Evolutionary conservation across 345 rosid genomes (phyloP).

Genomic region (Cardiospermum halicacabum): DNA sequence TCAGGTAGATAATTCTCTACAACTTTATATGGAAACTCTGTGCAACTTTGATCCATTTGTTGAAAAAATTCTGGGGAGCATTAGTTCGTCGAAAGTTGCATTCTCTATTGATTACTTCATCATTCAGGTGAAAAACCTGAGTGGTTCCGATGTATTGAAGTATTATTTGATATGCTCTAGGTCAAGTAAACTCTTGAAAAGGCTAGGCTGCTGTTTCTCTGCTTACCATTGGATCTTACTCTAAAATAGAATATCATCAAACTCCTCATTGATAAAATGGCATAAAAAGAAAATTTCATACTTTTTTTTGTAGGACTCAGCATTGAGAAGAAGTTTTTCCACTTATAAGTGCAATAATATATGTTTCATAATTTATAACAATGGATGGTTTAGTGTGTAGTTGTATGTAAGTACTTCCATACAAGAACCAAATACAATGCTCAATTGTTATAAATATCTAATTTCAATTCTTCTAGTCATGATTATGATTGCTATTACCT

Average conservation of each 20-base stretch:
- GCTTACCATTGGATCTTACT: neutral
- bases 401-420: neutral
- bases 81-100: neutral
- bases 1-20: slow-evolving; percentile 47
- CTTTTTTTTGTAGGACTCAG: neutral
- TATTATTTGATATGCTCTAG: neutral
- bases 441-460: neutral
- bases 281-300: neutral
- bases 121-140: neutral
- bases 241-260: no score
- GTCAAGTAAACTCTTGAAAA: neutral
- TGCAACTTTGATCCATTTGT: neutral
- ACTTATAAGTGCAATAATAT: neutral
- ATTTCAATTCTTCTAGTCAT: neutral
- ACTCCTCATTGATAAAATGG: neutral
- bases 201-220: neutral
- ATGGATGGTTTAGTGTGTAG: neutral
- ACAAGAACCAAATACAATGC: neutral
- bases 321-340: neutral
- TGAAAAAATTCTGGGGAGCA: neutral
- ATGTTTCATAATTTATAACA: neutral
- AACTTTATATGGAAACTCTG: neutral
- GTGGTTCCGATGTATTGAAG: neutral
- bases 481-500: neutral
- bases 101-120: neutral